Conservation (phyloP, 2,329 filamentous ascomycete species). For the Pestalotiopsis sp. region DNA sequence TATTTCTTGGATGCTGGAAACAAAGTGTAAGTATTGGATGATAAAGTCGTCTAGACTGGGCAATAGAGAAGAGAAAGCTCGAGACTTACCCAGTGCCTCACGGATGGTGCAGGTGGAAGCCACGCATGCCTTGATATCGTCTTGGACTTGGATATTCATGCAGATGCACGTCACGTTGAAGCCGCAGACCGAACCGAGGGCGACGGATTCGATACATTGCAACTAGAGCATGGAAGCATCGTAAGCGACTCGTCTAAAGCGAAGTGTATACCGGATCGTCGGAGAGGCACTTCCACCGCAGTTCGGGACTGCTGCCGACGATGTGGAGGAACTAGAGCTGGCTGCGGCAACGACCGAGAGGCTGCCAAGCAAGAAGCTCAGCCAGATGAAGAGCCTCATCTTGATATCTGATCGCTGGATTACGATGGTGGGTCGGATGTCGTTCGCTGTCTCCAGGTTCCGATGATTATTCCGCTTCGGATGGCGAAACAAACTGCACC, state of each 20-base stretch:
- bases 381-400: neutral
- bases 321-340: neutral
- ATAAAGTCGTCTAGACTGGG: too few species aligned
- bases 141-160: neutral
- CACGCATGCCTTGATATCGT: neutral
- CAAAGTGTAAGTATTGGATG: too few species aligned
- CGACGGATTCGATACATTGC: neutral
- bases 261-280: neutral
- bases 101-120: conserved; percentile 1
- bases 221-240: neutral
- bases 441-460: too few species aligned
- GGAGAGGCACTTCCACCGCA: conserved; percentile 2
- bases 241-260: neutral
- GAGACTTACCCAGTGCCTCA: conserved; percentile 2
- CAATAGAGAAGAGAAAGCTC: neutral
- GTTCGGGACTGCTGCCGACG: neutral
- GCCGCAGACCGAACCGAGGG: neutral
- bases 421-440: too few species aligned
- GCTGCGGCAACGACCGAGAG: neutral
- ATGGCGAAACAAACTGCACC: too few species aligned
- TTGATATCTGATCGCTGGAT: neutral
- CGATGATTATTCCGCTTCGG: too few species aligned
- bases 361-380: neutral
- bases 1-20: conserved; percentile 2
- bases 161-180: conserved; percentile 5